Evolutionary conservation across 1,139 yeast genomes (phyloP).

Genomic region (Candida labiduridarum): DNA sequence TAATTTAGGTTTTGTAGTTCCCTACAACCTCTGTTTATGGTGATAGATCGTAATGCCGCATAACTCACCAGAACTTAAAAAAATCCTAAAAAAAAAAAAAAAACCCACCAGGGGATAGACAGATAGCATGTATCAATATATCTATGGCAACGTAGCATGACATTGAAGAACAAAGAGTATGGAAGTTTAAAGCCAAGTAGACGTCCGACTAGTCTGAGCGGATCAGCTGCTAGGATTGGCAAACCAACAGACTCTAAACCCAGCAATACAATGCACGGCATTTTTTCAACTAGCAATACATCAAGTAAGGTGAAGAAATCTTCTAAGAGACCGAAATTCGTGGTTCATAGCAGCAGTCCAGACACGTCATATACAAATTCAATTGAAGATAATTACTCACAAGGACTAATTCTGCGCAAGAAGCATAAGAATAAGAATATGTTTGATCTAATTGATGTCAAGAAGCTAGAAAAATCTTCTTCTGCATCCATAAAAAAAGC

Average conservation of each 20-base stretch:
- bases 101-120: too few relatives aligned
- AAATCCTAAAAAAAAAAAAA: neutral
- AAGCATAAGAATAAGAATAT: neutral
- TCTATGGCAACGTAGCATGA: neutral
- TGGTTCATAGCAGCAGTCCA: neutral
- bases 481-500: conserved; percentile 2
- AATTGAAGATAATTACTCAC: too few relatives aligned
- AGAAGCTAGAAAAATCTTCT: neutral
- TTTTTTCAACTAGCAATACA: neutral
- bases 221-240: neutral
- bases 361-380: too few relatives aligned
- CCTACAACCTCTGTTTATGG: too few relatives aligned
- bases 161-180: neutral
- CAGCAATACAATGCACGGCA: neutral
- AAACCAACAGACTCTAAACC: neutral
- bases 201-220: neutral
- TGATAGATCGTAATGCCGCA: too few relatives aligned
- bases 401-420: too few relatives aligned
- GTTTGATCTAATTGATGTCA: conserved; percentile 9
- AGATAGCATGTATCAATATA: too few relatives aligned
- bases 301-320: neutral
- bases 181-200: neutral
- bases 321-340: neutral
- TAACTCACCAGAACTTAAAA: neutral
- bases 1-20: too few relatives aligned